Base-by-base conservation (phyloP, 352 stramenopile genomes). In the Phytophthora cryptogea region DNA sequence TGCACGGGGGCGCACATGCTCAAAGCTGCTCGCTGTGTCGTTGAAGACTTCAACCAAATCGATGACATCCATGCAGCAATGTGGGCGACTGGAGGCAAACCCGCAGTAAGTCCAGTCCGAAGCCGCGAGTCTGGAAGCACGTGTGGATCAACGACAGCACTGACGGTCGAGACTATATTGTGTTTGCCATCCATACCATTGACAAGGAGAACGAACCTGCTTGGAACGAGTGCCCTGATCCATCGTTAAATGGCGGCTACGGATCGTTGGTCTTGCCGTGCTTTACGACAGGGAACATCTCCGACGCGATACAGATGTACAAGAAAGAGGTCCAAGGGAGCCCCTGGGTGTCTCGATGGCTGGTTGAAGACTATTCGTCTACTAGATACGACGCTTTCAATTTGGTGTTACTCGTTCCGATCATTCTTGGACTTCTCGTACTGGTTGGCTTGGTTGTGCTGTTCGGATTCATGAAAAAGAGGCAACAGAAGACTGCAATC, bases 1-100 rank as follows among this genome's bases (percentile, higher is more conserved):
- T 72, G 64, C 41, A 64, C 11, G 7, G 64, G 53, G 13, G 39
- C n/a, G 1, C 52, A 64, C 6, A 72, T 72, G 41, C 58, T 64
- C 5, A 14, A 48, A n/a, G 42, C 52, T 23, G 45, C 52, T 0
- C 59, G 53, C 4, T 72, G 63, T n/a, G 63, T 67, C 28, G 20
- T 63, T 23, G 37, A 64, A 8, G 63, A 63, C n/a, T 55, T 54
- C 36, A 14, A 14, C 6, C 39, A 60, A 9, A 6, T 8, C 11
- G n/a, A 6, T 13, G 16, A 48, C 0, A 14, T 49, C 8, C 44
- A 67, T 28, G 11, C 26, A 2, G 51, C 63, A 4, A 67, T 66
- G 45, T 71, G 63, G 56, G 14, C 50, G 7, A 67, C 57, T 6
- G 57, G 63, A 7, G 63, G 63, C 2, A 63, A 53, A n/a, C 60